Evolutionary conservation across 352 stramenopile genomes (phyloP).

Genomic region (Aphanomyces astaci): DNA sequence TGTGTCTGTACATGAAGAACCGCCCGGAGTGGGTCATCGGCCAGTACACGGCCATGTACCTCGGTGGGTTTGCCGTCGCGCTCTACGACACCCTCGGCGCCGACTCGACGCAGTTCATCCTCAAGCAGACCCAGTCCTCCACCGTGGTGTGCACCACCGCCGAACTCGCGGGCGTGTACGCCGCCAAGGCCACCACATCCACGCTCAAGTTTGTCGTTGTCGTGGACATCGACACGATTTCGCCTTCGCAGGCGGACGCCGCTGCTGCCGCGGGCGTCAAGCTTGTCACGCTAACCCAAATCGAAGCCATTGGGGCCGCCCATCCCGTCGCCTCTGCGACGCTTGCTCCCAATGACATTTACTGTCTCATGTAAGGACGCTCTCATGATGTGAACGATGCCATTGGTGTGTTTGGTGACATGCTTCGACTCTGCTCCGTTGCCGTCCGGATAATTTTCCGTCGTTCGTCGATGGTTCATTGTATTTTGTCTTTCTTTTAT

Average conservation of each 20-base stretch:
- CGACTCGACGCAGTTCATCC: conserved; percentile 57
- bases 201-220: conserved; percentile 38
- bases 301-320: conserved; percentile 3
- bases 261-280: neutral
- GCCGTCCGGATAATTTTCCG: neutral
- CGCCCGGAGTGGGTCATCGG: conserved; percentile 87
- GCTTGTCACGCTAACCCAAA: neutral
- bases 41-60: conserved; percentile 45
- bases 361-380: conserved; percentile 25
- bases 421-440: neutral
- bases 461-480: neutral
- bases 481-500: neutral
- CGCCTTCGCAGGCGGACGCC: neutral
- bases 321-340: neutral
- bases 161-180: conserved; percentile 49
- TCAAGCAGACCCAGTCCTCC: conserved; percentile 60
- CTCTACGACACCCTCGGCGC: conserved; percentile 76
- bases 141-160: conserved; percentile 56
- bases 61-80: conserved; percentile 51
- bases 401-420: neutral
- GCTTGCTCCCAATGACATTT: neutral
- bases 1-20: conserved; percentile 96
- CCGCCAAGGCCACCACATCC: conserved; percentile 39
- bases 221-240: neutral
- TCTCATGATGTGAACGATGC: no score